Conservation (phyloP, 2,329 filamentous ascomycete species). For the Epichloe typhina region DNA sequence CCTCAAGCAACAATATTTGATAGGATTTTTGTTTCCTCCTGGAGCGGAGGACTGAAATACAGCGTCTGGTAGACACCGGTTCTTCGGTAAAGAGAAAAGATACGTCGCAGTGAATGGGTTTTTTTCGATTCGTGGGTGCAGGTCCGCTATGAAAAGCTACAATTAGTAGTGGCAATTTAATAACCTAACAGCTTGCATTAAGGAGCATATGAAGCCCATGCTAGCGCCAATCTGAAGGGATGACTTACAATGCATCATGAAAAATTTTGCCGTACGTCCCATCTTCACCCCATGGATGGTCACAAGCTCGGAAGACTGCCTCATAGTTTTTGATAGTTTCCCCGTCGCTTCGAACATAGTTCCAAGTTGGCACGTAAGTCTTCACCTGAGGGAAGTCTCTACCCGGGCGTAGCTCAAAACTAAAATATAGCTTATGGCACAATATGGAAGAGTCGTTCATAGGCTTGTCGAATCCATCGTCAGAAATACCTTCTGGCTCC, state of each 20-base stretch:
- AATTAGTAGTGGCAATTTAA: background rate
- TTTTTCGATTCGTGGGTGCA: background rate
- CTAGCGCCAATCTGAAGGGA: background rate
- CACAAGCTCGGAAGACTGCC: conserved; percentile 4
- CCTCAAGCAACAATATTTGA: background rate
- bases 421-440: conserved; percentile 7
- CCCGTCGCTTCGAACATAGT: conserved; percentile 8
- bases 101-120: conserved; percentile 6
- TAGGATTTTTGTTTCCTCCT: background rate
- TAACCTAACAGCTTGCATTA: too few species aligned
- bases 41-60: conserved; percentile 6
- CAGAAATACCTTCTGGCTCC: conserved; percentile 5
- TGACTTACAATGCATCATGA: conserved; percentile 7
- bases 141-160: conserved; percentile 1
- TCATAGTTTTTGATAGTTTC: conserved; percentile 8
- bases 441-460: conserved; percentile 2
- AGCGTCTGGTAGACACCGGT: conserved; percentile 8
- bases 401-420: conserved; percentile 7
- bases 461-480: conserved; percentile 6
- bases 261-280: conserved; percentile 4
- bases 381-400: conserved; percentile 8
- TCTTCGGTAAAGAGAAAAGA: conserved; percentile 5
- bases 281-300: conserved; percentile 6
- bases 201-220: background rate
- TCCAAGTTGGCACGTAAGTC: conserved; percentile 7